phyloP scores from a whole-genome alignment of 1,284 basidiomycete species.

The Lignosus rhinocerotis region DNA sequence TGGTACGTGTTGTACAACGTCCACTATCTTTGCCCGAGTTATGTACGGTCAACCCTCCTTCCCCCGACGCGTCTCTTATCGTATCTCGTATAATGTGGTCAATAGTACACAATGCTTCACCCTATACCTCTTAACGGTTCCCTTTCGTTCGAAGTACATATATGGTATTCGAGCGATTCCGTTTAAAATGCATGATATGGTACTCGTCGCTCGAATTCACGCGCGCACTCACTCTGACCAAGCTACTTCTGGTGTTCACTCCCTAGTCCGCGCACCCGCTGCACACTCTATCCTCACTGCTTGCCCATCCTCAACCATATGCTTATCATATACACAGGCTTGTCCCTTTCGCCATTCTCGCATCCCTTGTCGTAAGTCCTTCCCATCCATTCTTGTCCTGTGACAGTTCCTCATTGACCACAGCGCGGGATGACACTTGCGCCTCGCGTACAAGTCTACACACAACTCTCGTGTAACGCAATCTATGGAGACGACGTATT shows the following conservation, averaged over 20 bases:
- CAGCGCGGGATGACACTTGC: constrained; percentile 81
- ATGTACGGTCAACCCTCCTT: background rate
- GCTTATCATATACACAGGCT: constrained; percentile 47
- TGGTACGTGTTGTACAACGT: constrained; percentile 42
- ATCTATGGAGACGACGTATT: constrained; percentile 46
- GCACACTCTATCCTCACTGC: background rate
- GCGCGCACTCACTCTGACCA: no score
- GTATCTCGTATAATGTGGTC: background rate
- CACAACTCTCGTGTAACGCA: constrained; percentile 69
- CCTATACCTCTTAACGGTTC: no score
- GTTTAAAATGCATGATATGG: no score
- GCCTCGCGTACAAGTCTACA: constrained; percentile 74
- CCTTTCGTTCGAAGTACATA: no score
- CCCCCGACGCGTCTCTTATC: constrained; percentile 3
- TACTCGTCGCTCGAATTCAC: no score
- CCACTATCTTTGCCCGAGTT: background rate
- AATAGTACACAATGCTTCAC: no score
- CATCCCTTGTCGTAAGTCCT: constrained; percentile 59
- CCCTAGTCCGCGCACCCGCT: no score
- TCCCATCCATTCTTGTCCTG: background rate
- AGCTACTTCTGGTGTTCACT: no score
- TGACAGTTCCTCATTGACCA: constrained; percentile 6
- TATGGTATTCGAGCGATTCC: no score
- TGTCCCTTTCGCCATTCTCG: constrained; percentile 70
- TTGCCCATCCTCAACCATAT: background rate